Conservation (phyloP, 2,329 filamentous ascomycete species). For the Fusarium incarnatum region DNA sequence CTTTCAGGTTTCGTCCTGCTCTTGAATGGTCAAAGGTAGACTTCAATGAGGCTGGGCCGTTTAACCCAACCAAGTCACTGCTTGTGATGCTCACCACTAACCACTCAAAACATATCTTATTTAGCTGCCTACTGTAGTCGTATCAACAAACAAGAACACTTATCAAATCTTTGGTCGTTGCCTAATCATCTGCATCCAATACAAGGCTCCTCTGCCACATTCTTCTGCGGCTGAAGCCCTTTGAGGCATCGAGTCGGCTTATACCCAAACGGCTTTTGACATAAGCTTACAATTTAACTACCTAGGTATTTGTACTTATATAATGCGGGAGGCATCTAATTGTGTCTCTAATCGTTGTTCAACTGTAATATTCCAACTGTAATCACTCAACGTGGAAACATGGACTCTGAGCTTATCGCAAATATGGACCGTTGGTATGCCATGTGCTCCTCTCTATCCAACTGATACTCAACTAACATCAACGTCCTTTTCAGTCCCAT, state of each 20-base stretch:
- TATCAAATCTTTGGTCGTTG: constrained; percentile 1
- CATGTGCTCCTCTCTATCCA: neutral
- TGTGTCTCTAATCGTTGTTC: neutral
- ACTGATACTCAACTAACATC: constrained; percentile 3
- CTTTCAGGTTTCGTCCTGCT: neutral
- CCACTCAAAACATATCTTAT: constrained; percentile 49
- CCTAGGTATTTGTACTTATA: neutral
- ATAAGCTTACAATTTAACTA: neutral
- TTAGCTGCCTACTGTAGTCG: constrained; percentile 47
- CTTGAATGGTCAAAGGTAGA: neutral
- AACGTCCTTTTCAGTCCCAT: constrained; percentile 50
- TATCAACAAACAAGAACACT: neutral
- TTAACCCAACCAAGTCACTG: neutral
- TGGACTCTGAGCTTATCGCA: constrained; percentile 49
- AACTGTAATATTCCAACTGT: neutral
- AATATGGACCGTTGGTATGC: constrained; percentile 54
- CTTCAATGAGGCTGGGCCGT: too few relatives aligned
- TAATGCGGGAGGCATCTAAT: neutral
- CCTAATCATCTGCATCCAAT: constrained; percentile 9
- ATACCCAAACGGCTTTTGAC: neutral
- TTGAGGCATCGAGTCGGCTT: neutral
- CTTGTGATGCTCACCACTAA: neutral
- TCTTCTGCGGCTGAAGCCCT: constrained; percentile 3
- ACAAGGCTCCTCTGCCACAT: neutral
- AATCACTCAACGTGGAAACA: constrained; percentile 23